Conservation (phyloP, 192 early-diverging fungal genomes). For the Coemansia sp. region DNA sequence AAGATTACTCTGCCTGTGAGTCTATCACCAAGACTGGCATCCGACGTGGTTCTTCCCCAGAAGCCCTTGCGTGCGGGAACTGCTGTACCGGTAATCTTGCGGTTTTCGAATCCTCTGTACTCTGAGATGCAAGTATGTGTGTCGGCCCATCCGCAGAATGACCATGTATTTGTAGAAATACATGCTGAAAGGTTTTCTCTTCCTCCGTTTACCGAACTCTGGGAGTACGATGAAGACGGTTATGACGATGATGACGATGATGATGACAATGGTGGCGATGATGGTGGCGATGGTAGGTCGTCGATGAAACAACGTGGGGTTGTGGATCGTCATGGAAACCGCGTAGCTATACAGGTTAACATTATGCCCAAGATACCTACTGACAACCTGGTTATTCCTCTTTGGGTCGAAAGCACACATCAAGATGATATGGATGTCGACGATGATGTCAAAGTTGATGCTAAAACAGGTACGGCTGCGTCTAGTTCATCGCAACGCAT, state of each 20-base stretch:
- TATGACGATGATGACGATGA: conserved; percentile 49
- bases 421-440: conserved; percentile 36
- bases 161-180: conserved; percentile 57
- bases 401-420: conserved; percentile 44
- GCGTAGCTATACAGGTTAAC: conserved; percentile 43
- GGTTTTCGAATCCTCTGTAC: conserved; percentile 82
- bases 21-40: conserved; percentile 13
- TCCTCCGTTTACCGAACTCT: conserved; percentile 74
- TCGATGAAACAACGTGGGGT: conserved; percentile 22
- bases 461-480: background rate
- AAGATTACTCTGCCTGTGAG: conserved; percentile 62
- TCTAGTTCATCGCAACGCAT: conserved; percentile 11
- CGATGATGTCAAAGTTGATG: conserved; percentile 13
- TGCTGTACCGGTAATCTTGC: conserved; percentile 59
- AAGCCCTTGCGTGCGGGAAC: conserved; percentile 45
- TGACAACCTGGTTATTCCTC: conserved; percentile 31
- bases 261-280: conserved; percentile 23
- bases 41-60: conserved; percentile 22
- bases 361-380: conserved; percentile 25
- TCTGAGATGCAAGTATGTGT: conserved; percentile 68
- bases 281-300: background rate
- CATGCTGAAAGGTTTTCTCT: conserved; percentile 68
- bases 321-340: conserved; percentile 45
- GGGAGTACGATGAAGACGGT: conserved; percentile 75
- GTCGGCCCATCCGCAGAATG: conserved; percentile 33